Evolutionary conservation across 768 basidiomycete genomes (phyloP), one percentile per base, ranked within the genome.

Genomic region (Serpula lacrymans): DNA sequence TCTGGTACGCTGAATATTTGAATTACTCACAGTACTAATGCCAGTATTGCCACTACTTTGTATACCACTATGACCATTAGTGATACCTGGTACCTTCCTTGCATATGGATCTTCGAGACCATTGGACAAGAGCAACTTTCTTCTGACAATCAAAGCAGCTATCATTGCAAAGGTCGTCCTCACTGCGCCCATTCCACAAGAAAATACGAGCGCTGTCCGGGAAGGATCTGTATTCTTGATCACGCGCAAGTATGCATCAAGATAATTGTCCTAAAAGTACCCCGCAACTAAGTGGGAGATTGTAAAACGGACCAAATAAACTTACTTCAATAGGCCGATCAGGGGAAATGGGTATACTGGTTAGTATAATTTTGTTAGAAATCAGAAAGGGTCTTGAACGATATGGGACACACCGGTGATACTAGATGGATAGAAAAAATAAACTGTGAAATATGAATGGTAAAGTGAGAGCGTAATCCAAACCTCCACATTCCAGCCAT

Each of bases 141-240:
- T 71, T 30, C 95, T 72, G 2, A 97, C 73, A 25, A 99, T 71
- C 42, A 83, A 80, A 1, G 95, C 93, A 6, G 92, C 89, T n/a
- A 84, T 78, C 96, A 98, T 98, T 3, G 90, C 92, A 56, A 96
- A 98, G 0, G 94, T 97, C 2, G 93, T 94, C 14, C 95, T 77
- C 1, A 97, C 94, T 2, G 90, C 91, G 32, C 96, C 96, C 82
- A 95, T 92, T 23, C 96, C 95, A 58, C 95, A 97, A 35, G 88
- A 92, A 60, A 98, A 97, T 4, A 98, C 87, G 14, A 98, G 69
- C 0, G 87, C 82, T 0, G 91, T 92, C 13, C 70, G 70, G 3
- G 84, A 65, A 2, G 95, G 94, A 52, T 95, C 88, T 0, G 85
- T 78, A 27, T 75, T 63, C 47, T 80, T 78, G 43, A 99, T 85